These are phyloP conservation scores for Trifolium pratense DNA, from an alignment of 306 rosid species.

Conservation along the genomic window DNA sequence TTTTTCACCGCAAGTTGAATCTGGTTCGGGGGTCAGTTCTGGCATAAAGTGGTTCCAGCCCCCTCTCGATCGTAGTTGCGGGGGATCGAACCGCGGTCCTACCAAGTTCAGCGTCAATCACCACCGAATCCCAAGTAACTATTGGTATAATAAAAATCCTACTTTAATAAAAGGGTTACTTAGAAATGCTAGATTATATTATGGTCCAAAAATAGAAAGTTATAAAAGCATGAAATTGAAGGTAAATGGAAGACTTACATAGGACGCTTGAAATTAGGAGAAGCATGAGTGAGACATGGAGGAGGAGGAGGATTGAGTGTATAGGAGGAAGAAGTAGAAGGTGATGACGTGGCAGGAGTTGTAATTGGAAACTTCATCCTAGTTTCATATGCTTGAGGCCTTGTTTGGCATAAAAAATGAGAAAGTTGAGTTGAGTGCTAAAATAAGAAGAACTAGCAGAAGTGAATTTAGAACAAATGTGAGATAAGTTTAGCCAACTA, in stretches of 20 bases:
- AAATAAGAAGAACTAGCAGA: not conserved
- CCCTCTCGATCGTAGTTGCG: no score
- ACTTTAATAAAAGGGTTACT: not conserved
- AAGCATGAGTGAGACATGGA: slow-evolving; percentile 37
- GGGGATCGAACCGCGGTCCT: no score
- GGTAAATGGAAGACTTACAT: slow-evolving; percentile 46
- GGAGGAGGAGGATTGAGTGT: slow-evolving; percentile 35
- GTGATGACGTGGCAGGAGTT: slow-evolving; percentile 50
- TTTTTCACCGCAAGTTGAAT: no score
- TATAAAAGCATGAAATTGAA: not conserved
- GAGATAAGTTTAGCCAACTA: not conserved
- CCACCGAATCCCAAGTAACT: no score
- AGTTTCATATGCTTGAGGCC: not conserved
- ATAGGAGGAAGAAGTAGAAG: slow-evolving; percentile 59
- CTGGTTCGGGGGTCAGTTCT: no score
- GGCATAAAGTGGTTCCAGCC: no score
- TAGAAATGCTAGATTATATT: not conserved
- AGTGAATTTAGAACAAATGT: no score
- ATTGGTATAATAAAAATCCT: no score
- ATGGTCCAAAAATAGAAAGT: not conserved
- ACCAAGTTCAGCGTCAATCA: no score
- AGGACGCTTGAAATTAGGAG: slow-evolving; percentile 63
- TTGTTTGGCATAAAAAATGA: not conserved
- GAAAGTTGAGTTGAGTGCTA: not conserved
- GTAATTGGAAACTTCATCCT: slow-evolving; percentile 61